These are phyloP conservation scores for Phytopythium vexans DNA, from an alignment of 352 stramenopile species.

Conservation along the genomic window DNA sequence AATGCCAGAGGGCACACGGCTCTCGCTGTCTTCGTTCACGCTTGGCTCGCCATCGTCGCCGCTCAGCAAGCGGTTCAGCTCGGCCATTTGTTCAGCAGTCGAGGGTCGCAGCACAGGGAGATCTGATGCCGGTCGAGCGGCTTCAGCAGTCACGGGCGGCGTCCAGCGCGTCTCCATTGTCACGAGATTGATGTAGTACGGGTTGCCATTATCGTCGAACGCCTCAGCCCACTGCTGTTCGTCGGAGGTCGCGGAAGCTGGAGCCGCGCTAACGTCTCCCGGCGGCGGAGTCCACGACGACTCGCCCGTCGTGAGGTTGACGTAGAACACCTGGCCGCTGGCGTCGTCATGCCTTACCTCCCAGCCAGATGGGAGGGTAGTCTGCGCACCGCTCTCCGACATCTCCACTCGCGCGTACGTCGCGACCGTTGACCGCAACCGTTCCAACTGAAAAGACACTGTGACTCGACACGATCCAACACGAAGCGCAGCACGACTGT, in stretches of 20 bases:
- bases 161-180: conserved; percentile 59
- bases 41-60: conserved; percentile 19
- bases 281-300: conserved; percentile 40
- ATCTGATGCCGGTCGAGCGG: neutral
- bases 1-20: too few species aligned
- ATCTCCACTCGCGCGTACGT: neutral
- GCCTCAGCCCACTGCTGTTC: conserved; percentile 35
- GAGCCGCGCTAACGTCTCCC: neutral
- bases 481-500: too few species aligned
- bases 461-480: too few species aligned
- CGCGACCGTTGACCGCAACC: neutral
- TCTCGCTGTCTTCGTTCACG: neutral
- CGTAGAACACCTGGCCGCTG: conserved; percentile 45
- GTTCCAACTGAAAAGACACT: too few species aligned
- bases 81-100: conserved; percentile 61
- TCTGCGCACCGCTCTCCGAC: neutral
- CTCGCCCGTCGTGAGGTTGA: conserved; percentile 49
- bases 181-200: conserved; percentile 54
- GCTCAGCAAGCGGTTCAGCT: conserved; percentile 52
- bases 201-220: conserved; percentile 31
- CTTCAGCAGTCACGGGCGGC: conserved; percentile 13
- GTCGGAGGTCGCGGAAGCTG: neutral
- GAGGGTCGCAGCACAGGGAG: conserved; percentile 20
- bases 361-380: conserved; percentile 20
- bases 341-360: conserved; percentile 39